phyloP scores from a whole-genome alignment of 306 rosid genomes.

The Malus asiatica region DNA sequence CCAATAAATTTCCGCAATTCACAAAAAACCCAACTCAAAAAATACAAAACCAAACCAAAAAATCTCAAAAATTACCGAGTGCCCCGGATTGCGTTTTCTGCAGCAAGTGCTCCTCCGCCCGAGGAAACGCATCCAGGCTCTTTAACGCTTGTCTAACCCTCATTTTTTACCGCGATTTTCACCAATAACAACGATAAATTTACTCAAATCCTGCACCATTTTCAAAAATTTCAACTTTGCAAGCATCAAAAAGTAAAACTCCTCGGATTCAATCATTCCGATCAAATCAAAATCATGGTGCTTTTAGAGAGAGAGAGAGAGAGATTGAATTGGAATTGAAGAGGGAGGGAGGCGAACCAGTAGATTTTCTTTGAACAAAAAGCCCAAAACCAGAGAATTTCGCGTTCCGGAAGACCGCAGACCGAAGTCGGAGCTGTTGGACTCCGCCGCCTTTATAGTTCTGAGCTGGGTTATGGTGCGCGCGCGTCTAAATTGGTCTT shows the following conservation, averaged over 20 bases:
- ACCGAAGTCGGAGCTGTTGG: slow-evolving; percentile 11
- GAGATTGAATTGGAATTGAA: not conserved
- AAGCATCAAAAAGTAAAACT: not conserved
- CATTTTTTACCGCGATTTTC: slow-evolving; percentile 29
- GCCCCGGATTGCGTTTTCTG: slow-evolving; percentile 96
- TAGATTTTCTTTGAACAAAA: not conserved
- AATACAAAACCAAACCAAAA: not conserved
- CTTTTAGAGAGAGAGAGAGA: not conserved
- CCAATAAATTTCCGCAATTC: not conserved
- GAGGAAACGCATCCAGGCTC: slow-evolving; percentile 92
- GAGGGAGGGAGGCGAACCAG: not conserved
- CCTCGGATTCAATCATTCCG: not conserved
- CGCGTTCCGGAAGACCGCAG: slow-evolving; percentile 9
- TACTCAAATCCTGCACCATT: not conserved
- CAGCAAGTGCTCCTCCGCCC: slow-evolving; percentile 92
- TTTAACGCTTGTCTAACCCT: slow-evolving; percentile 65
- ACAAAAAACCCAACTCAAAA: not conserved
- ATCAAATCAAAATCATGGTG: not conserved
- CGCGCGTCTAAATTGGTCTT: not conserved
- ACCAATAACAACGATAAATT: not conserved
- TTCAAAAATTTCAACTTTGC: not conserved
- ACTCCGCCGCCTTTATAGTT: not conserved
- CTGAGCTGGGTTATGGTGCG: not conserved
- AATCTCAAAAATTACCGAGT: slow-evolving; percentile 36
- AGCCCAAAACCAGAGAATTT: not conserved